Percentiles rank a stretch among this genome's conserved stretches.
These are phyloP conservation scores for Solanum corneliomulleri DNA, from an alignment of 257 asterid genomes.

Conservation along the genomic window DNA sequence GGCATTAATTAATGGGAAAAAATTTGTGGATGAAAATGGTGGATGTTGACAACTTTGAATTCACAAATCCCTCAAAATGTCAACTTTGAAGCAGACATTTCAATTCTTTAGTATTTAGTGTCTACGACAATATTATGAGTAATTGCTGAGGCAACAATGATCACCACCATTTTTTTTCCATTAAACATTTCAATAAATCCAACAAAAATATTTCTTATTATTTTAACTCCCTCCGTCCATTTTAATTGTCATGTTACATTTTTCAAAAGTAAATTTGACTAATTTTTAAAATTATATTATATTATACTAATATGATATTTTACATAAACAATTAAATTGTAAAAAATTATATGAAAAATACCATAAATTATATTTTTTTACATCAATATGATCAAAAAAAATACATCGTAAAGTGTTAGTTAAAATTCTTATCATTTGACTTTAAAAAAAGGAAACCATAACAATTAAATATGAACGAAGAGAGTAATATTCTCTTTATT, in stretches of 20 bases:
- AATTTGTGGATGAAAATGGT: constrained; percentile 17
- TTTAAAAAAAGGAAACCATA: too few relatives aligned
- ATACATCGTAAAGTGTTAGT: too few relatives aligned
- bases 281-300: too few relatives aligned
- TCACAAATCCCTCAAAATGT: not conserved
- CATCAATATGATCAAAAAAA: too few relatives aligned
- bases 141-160: constrained; percentile 1
- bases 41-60: constrained; percentile 9
- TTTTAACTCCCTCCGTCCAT: not conserved
- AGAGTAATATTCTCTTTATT: too few relatives aligned
- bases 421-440: too few relatives aligned
- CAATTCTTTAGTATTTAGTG: not conserved
- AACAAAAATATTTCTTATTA: not conserved
- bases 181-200: not conserved
- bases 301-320: too few relatives aligned
- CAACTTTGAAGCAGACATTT: not conserved
- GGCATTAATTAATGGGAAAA: not conserved
- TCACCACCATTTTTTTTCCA: not conserved
- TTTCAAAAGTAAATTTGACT: too few relatives aligned
- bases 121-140: not conserved
- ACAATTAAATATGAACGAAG: too few relatives aligned
- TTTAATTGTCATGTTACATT: not conserved
- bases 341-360: too few relatives aligned
- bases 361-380: too few relatives aligned
- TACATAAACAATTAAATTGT: too few relatives aligned